phyloP scores from a whole-genome alignment of 75 land plant species.

The Selaginella tamariscina region DNA sequence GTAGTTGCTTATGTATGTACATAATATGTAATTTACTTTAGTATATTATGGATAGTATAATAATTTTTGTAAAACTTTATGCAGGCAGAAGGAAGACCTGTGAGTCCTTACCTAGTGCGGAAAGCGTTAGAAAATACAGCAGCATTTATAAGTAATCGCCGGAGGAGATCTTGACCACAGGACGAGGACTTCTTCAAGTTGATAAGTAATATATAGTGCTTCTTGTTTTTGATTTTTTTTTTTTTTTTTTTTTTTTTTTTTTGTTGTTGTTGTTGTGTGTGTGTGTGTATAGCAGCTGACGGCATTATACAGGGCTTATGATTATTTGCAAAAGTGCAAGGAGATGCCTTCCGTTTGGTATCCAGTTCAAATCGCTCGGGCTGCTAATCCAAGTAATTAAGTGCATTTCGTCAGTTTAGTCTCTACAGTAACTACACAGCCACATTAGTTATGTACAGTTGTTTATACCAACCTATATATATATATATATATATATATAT shows the following conservation, averaged over 20 bases:
- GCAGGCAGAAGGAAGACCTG: conserved; percentile 74
- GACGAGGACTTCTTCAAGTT: conserved; percentile 80
- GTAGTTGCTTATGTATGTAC: no score
- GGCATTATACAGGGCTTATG: conserved; percentile 52
- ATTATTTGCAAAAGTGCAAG: conserved; percentile 48
- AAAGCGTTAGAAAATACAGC: conserved; percentile 87
- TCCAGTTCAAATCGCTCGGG: conserved; percentile 41
- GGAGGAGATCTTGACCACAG: conserved; percentile 74
- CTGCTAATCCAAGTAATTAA: conserved; percentile 54
- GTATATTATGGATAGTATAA: no score
- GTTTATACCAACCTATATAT: no score
- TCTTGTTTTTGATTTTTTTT: background rate
- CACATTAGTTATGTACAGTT: no score
- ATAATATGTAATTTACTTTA: no score
- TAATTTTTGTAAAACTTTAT: background rate
- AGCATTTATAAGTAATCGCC: conserved; percentile 38
- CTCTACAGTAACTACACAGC: no score
- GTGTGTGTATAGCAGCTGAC: background rate
- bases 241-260: background rate
- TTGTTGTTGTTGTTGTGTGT: background rate
- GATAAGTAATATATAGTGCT: conserved; percentile 50
- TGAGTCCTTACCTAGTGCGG: conserved; percentile 75
- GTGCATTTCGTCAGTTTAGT: background rate
- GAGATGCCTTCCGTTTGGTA: conserved; percentile 58
- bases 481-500: no score